These are phyloP conservation scores for Ascobolus immersus DNA, from an alignment of 495 filamentous ascomycete species.

Conservation along the genomic window DNA sequence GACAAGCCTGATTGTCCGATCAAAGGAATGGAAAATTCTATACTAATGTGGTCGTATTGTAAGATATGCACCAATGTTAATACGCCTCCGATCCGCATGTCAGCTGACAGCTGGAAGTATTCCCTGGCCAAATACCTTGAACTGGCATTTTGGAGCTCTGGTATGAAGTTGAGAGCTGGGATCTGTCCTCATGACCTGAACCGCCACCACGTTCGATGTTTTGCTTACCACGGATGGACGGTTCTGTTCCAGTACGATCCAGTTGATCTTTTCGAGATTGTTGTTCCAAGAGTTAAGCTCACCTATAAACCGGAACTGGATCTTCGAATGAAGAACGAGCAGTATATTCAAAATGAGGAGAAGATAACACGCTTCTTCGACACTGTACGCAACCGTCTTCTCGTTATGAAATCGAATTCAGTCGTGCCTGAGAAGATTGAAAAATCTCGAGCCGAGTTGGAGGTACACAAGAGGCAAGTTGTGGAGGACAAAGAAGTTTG, in stretches of 20 bases:
- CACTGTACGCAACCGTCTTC: constrained; percentile 60
- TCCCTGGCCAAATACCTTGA: constrained; percentile 96
- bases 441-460: constrained; percentile 55
- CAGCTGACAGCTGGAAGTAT: constrained; percentile 89
- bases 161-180: constrained; percentile 49
- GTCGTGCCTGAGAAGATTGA: constrained; percentile 67
- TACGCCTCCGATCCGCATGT: constrained; percentile 80
- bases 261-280: constrained; percentile 80
- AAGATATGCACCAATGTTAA: constrained; percentile 61
- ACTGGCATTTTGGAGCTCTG: constrained; percentile 79
- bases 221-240: constrained; percentile 65
- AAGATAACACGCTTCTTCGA: constrained; percentile 61
- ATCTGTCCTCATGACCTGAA: constrained; percentile 88
- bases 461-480: constrained; percentile 42
- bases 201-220: constrained; percentile 72
- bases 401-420: constrained; percentile 69
- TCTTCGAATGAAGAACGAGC: constrained; percentile 71
- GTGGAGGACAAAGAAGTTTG: constrained; percentile 54
- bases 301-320: constrained; percentile 97
- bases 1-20: constrained; percentile 48
- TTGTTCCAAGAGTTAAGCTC: constrained; percentile 66
- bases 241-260: constrained; percentile 76
- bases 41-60: constrained; percentile 95
- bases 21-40: constrained; percentile 44
- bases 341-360: constrained; percentile 51